Percentiles rank a stretch among this genome's conserved stretches.
Evolutionary conservation across 139 green algal genomes (phyloP).

Genomic region (Haematococcus lacustris): DNA sequence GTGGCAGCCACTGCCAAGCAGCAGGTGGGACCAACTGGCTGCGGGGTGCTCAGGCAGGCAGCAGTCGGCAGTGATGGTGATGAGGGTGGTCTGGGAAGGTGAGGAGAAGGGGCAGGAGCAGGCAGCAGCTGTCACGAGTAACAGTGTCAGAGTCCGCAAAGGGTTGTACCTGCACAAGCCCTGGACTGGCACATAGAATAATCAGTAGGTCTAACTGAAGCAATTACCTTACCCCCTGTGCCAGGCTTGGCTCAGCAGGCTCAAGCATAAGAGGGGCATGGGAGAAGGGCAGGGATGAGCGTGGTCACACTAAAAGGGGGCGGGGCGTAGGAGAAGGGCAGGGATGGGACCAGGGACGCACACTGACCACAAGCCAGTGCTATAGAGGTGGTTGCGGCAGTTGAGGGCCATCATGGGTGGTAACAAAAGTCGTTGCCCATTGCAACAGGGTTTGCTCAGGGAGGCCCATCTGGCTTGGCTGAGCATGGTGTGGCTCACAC

Average conservation of each 20-base stretch:
- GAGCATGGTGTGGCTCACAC: no score
- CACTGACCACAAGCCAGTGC: not conserved
- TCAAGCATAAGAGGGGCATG: not conserved
- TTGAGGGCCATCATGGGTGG: not conserved
- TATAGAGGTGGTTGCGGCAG: not conserved
- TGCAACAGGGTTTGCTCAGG: no score
- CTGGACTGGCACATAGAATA: not conserved
- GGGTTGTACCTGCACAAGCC: not conserved
- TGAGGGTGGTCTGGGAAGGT: slow-evolving; percentile 8
- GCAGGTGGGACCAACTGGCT: slow-evolving; percentile 30
- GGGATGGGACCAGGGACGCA: no score
- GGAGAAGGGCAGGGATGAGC: no score
- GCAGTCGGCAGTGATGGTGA: slow-evolving; percentile 33
- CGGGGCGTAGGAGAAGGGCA: no score
- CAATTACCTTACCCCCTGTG: not conserved
- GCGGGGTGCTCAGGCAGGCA: slow-evolving; percentile 2
- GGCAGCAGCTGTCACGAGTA: not conserved
- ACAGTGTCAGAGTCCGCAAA: no score
- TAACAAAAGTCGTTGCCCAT: no score
- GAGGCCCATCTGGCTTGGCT: no score
- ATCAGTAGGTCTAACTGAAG: not conserved
- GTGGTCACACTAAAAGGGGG: not conserved
- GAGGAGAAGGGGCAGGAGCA: not conserved
- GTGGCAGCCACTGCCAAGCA: slow-evolving; percentile 71
- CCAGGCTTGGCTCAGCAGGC: not conserved